Evolutionary conservation across 2,329 filamentous ascomycete species (phyloP), one percentile per base, ranked within the genome.

Genomic region (Colletotrichum tropicicola): DNA sequence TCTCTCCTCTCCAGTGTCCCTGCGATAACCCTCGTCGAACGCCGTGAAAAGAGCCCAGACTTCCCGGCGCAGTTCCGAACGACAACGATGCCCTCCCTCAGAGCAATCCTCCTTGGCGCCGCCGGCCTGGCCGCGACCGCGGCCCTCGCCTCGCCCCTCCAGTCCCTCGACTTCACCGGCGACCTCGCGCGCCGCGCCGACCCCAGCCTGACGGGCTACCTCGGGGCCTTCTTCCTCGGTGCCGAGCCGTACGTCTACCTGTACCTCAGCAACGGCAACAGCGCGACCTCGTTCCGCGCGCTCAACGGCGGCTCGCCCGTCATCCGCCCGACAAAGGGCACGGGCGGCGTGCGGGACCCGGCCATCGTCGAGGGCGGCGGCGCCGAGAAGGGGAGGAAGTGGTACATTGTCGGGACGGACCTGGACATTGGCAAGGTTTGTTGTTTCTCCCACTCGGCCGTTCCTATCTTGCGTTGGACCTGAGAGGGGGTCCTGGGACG

Each of bases 401-500:
- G 83, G 83, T 87, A 84, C 65, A 85, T 87, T 49, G 78, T 87
- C 49, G 83, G 83, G 2, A 87, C 84, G 0, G 85, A 87, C 68
- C 72, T 87, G 10, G 73, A 87, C 59, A 87, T 87, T 53, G 81
- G 68, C 45, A 82, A 77, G 70, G 80, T 80, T 21, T 45, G 48
- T 23, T 21, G 43, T 19, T 43, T 17, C 15, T 43, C 39, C 10
- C 39, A 19, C 30, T 21, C 19, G n/a, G 19, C 4, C 10, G n/a
- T 12, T 43, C 1, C n/a, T 21, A n/a, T n/a, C n/a, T n/a, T n/a
- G n/a, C n/a, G n/a, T n/a, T n/a, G n/a, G n/a, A n/a, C n/a, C n/a
- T n/a, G n/a, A n/a, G n/a, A n/a, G n/a, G n/a, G n/a, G n/a, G n/a
- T n/a, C n/a, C n/a, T n/a, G n/a, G n/a, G n/a, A n/a, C n/a, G n/a